Base-by-base conservation (phyloP, 331 rosid genomes). In the Erythrophleum ivorense region DNA sequence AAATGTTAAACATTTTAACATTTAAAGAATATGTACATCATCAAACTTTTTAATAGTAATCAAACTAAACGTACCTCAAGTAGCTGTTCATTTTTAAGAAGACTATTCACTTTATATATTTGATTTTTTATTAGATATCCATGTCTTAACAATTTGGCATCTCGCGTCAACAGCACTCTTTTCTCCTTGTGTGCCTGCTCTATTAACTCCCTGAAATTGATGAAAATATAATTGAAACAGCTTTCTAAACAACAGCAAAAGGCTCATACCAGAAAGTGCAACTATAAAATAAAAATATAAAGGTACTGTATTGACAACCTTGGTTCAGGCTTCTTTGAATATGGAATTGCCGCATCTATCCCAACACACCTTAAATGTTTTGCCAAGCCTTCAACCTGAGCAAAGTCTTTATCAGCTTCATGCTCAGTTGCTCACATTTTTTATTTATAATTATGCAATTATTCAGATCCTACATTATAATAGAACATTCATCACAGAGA, bases 321-420 rank as follows among this genome's bases (percentile, higher is more conserved):
- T 82, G 97, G 78, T 75, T 88, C 95, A 36, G 97, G 97, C 85
- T 84, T 95, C 91, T 90, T 93, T 41, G 94, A 87, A 84, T 46
- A 57, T 60, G 98, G 95, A 73, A 91, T 79, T 80, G 98, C 98
- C 71, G 97, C 98, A 88, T 95, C 97, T 53, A 95, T 81, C 85
- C 99, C 98, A 74, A 91, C 97, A 75, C 98, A 95, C 16, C 98
- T 89, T 88, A 95, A 86, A 88, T 95, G 97, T 89, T 95, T 95
- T 78, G 98, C 99, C 87, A 95, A 88, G 78, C 99, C 98, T 90
- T 91, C 98, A 77, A 93, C 96, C 97, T 95, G 92, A 84, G 82
- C 76, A 78, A 80, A 84, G 46, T 70, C 46, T 64, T 41, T 66
- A 79, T 74, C 84, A 83, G 86, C 72, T 49, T 74, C 64, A 74